Base-by-base conservation (phyloP, 1,284 basidiomycete genomes). In the Spongispora temasekensis region DNA sequence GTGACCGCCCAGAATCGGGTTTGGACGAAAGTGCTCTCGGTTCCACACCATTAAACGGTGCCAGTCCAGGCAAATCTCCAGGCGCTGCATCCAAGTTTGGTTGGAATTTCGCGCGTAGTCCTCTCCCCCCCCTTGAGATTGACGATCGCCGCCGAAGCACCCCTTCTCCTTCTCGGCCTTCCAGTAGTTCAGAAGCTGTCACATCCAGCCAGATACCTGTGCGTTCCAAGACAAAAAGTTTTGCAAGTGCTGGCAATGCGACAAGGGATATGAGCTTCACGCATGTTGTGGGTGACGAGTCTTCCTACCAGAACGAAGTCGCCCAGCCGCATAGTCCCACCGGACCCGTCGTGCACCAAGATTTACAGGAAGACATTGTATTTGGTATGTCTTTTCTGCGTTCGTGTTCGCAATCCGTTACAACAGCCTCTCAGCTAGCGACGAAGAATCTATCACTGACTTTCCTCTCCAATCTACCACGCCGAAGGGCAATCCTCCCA, bases 131-230 rank as follows among this genome's bases (percentile, higher is more conserved):
- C 2, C 65, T 80, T 17, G 79, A 81, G 61, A 63, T 76, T 3
- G 79, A 81, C 51, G 74, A 75, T 58, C 72, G 66, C 58, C 68
- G 57, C 30, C 61, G 40, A 58, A 59, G 56, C 34, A 61, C 55
- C 51, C 60, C 62, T 1, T 68, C 74, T 9, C 68, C 70, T 68
- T 32, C 75, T 19, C 68, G 65, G 7, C 68, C 74, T 42, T 67
- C 72, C 5, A 69, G 68, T 59, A 67, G 67, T 53, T 63, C 71
- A 2, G 68, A 69, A 52, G 57, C 63, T 21, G 56, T 57, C 35
- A 61, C 62, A 19, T 65, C 67, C 15, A 83, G 81, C 57, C 75
- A 78, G 31, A 81, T 85, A 56, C 82, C 83, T n/a, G 74, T 82
- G 5, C 74, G 76, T 19, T 76, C 80, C 13, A 74, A 77, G 12